A percentile compares a stretch with the other conserved stretches of the same genome.
Evolutionary conservation across 305 asterid genomes (phyloP).

Genomic region (Solanum hybrid): DNA sequence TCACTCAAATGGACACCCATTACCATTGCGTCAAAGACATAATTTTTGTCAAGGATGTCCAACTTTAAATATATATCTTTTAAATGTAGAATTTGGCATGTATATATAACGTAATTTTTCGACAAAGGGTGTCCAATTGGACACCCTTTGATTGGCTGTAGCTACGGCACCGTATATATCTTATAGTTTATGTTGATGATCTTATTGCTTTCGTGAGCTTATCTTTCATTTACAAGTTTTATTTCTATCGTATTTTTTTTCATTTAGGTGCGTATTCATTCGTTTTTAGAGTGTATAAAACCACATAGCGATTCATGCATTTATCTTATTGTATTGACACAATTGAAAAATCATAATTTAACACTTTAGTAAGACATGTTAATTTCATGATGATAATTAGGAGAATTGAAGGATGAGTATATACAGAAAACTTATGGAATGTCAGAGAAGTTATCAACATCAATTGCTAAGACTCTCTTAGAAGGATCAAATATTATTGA

Average conservation of each 20-base stretch:
- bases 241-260: neutral
- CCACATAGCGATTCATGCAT: too few relatives aligned
- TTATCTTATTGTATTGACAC: neutral
- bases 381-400: slow-evolving; percentile 3
- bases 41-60: too few relatives aligned
- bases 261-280: neutral
- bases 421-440: slow-evolving; percentile 15
- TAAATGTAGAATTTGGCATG: too few relatives aligned
- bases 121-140: too few relatives aligned
- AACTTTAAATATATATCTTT: too few relatives aligned
- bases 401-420: slow-evolving; percentile 1
- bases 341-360: too few relatives aligned
- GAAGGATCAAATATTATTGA: neutral
- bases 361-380: neutral
- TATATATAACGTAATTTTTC: too few relatives aligned
- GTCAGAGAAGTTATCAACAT: slow-evolving; percentile 10
- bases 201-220: neutral
- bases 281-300: neutral
- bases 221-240: neutral
- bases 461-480: slow-evolving; percentile 8
- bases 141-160: too few relatives aligned
- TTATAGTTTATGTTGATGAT: neutral
- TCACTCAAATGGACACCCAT: too few relatives aligned
- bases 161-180: too few relatives aligned
- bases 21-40: too few relatives aligned